Evolutionary conservation across 2,329 filamentous ascomycete species (phyloP).

Genomic region (Diaporthe nobilis): DNA sequence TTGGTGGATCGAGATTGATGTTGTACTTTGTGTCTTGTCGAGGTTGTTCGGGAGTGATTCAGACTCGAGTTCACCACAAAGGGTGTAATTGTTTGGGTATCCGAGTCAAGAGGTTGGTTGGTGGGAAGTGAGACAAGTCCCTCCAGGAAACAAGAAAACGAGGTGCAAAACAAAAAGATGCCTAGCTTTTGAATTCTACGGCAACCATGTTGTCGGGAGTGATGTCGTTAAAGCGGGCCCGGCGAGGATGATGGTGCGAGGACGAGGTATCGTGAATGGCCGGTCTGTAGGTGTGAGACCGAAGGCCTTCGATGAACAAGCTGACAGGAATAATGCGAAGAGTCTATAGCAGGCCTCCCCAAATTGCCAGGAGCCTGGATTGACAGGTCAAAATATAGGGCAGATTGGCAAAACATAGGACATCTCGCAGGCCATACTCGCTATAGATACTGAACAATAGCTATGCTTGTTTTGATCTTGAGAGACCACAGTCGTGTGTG

Average conservation of each 20-base stretch:
- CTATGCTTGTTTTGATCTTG: not conserved
- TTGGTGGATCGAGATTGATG: constrained; percentile 44
- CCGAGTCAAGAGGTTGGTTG: constrained; percentile 3
- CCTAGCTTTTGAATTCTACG: constrained; percentile 32
- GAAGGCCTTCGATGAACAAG: not conserved
- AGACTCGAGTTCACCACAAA: constrained; percentile 9
- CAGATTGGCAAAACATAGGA: not conserved
- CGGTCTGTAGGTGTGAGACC: constrained; percentile 2
- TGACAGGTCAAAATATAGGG: constrained; percentile 23
- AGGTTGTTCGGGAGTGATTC: not conserved
- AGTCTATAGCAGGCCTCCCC: constrained; percentile 5
- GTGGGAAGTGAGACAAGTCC: not conserved
- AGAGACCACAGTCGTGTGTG: not conserved
- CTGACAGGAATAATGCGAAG: constrained; percentile 16
- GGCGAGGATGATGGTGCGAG: not conserved
- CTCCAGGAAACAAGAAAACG: constrained; percentile 15
- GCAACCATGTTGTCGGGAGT: constrained; percentile 28
- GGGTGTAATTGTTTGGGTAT: not conserved
- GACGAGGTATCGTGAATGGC: constrained; percentile 29
- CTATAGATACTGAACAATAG: not conserved
- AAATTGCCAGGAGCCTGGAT: constrained; percentile 5
- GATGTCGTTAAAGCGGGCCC: constrained; percentile 38
- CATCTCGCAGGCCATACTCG: not conserved
- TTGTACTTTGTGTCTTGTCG: not conserved
- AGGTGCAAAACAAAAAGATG: constrained; percentile 21